These are phyloP conservation scores for Oenanthe sinensis DNA, from an alignment of 129 eudicot genomes.

Conservation along the genomic window DNA sequence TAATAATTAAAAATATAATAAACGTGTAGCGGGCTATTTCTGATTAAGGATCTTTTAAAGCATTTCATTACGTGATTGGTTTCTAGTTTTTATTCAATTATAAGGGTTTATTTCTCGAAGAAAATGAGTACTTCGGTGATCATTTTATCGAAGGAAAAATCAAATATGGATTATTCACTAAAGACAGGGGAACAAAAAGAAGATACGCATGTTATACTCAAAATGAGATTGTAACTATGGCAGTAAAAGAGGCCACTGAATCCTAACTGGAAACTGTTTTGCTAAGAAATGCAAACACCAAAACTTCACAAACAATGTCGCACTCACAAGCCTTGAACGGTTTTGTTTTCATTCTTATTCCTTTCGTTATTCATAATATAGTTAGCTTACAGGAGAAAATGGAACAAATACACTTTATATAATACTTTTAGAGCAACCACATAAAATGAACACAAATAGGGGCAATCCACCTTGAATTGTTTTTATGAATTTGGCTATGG, in stretches of 20 bases:
- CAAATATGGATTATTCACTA: too few relatives aligned
- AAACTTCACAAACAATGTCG: neutral
- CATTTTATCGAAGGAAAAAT: too few relatives aligned
- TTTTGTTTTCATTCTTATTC: neutral
- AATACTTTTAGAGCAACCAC: neutral
- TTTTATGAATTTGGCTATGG: slow-evolving; percentile 2
- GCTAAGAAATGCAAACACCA: neutral
- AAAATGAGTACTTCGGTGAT: too few relatives aligned
- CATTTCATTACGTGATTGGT: too few relatives aligned
- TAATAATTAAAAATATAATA: too few relatives aligned
- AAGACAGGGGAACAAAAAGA: too few relatives aligned
- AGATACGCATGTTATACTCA: too few relatives aligned
- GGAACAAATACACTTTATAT: neutral
- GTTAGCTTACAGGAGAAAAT: neutral
- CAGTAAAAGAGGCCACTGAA: neutral
- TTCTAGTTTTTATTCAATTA: too few relatives aligned
- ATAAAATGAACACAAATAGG: neutral
- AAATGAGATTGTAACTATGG: neutral
- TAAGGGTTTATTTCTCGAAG: too few relatives aligned
- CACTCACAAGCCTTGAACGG: neutral
- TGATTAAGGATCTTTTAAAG: too few relatives aligned
- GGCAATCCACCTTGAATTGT: neutral
- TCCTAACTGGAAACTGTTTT: neutral
- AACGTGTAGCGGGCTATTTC: too few relatives aligned
- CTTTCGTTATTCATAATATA: neutral